These are phyloP conservation scores for Saccharomycopsis babjevae DNA, from an alignment of 805 yeast species.

Conservation along the genomic window DNA sequence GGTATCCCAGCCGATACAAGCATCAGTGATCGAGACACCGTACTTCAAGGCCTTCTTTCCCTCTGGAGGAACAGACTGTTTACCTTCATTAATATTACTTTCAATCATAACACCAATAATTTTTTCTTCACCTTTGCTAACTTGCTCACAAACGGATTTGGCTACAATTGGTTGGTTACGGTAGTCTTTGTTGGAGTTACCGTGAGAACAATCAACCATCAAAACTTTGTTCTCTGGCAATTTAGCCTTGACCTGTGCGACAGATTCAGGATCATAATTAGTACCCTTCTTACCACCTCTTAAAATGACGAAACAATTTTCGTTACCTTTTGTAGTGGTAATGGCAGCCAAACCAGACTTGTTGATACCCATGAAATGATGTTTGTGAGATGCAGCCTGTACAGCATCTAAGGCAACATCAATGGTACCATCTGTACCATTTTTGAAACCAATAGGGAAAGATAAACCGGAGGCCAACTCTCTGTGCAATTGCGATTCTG, in stretches of 20 bases:
- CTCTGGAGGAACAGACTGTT: conserved; percentile 78
- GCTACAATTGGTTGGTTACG: conserved; percentile 90
- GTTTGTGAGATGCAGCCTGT: conserved; percentile 85
- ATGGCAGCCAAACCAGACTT: conserved; percentile 95
- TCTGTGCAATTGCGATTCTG: conserved; percentile 95
- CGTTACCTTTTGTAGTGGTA: conserved; percentile 90
- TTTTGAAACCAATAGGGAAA: conserved; percentile 97
- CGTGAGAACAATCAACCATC: conserved; percentile 97
- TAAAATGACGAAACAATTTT: conserved; percentile 79
- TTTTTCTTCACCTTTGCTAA: conserved; percentile 58
- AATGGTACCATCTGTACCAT: conserved; percentile 93
- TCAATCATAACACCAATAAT: conserved; percentile 97
- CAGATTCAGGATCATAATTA: conserved; percentile 72
- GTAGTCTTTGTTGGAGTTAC: conserved; percentile 86
- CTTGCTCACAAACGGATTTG: conserved; percentile 64
- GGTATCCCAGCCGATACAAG: conserved; percentile 85
- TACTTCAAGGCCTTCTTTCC: conserved; percentile 72
- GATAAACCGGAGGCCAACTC: conserved; percentile 94
- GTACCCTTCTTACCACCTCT: conserved; percentile 96
- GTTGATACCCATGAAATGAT: conserved; percentile 89
- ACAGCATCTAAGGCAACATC: conserved; percentile 94
- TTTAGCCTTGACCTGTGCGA: conserved; percentile 41
- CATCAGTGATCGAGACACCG: conserved; percentile 96
- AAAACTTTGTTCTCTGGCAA: conserved; percentile 32
- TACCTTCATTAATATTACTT: conserved; percentile 82